Conservation (phyloP, 257 asterid genomes). For the Fraxinus anomala region DNA sequence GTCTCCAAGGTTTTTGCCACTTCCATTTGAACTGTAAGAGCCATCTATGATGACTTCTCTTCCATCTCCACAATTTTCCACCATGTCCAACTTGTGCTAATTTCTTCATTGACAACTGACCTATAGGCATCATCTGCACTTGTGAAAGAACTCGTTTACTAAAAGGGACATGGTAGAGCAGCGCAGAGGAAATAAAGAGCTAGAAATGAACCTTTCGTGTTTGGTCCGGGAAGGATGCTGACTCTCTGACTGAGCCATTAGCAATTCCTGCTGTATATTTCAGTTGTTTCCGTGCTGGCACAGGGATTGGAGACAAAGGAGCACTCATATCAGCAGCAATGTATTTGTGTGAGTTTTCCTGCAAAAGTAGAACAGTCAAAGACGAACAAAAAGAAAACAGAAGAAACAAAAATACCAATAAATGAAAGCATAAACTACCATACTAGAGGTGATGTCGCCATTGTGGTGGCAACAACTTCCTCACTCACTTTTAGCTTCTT, state of each 20-base stretch:
- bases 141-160: conserved; percentile 16
- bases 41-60: conserved; percentile 99
- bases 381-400: not conserved
- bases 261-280: conserved; percentile 93
- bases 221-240: conserved; percentile 63
- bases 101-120: conserved; percentile 89
- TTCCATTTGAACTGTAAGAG: conserved; percentile 97
- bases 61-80: conserved; percentile 98
- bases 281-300: conserved; percentile 96
- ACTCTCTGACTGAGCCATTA: conserved; percentile 69
- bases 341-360: conserved; percentile 64
- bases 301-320: conserved; percentile 81
- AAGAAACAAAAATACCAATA: not conserved
- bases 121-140: conserved; percentile 85
- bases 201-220: conserved; percentile 23
- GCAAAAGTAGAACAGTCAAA: conserved; percentile 14
- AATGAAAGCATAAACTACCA: conserved; percentile 25
- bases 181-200: conserved; percentile 6
- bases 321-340: conserved; percentile 61
- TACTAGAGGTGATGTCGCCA: conserved; percentile 79
- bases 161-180: not conserved
- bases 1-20: conserved; percentile 99
- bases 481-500: conserved; percentile 75
- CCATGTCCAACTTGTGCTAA: conserved; percentile 82
- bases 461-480: conserved; percentile 51